Conservation (phyloP, 1,284 basidiomycete species). For the Irpex sp. region DNA sequence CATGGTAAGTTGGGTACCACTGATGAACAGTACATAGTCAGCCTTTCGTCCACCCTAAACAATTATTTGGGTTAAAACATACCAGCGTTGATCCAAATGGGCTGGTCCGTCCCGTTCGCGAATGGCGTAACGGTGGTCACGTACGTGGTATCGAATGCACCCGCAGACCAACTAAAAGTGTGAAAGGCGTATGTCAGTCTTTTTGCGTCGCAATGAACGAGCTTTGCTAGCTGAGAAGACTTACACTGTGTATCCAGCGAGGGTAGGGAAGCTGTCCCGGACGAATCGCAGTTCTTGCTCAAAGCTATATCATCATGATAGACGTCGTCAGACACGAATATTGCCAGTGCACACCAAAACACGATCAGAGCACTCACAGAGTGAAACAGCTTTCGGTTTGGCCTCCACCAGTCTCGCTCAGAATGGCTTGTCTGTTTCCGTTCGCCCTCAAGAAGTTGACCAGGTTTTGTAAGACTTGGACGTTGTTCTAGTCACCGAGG, state of each 20-base stretch:
- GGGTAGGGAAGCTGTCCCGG: constrained; percentile 37
- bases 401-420: constrained; percentile 57
- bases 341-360: constrained; percentile 3
- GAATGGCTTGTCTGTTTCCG: constrained; percentile 50
- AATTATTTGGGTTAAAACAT: background rate
- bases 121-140: constrained; percentile 33
- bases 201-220: background rate
- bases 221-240: background rate
- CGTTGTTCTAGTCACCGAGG: constrained; percentile 32
- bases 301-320: constrained; percentile 26
- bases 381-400: constrained; percentile 46
- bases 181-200: background rate
- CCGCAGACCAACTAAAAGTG: constrained; percentile 32
- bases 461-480: constrained; percentile 42
- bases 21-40: background rate
- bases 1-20: constrained; percentile 27
- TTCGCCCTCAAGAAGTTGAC: constrained; percentile 42
- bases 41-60: background rate
- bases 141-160: constrained; percentile 35
- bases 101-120: constrained; percentile 34
- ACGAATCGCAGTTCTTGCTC: constrained; percentile 42
- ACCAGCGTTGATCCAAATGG: constrained; percentile 29
- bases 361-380: constrained; percentile 22
- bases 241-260: constrained; percentile 44
- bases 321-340: too few relatives aligned